Evolutionary conservation across 441 rosid species (phyloP).

Genomic region (Mallotus repandus): DNA sequence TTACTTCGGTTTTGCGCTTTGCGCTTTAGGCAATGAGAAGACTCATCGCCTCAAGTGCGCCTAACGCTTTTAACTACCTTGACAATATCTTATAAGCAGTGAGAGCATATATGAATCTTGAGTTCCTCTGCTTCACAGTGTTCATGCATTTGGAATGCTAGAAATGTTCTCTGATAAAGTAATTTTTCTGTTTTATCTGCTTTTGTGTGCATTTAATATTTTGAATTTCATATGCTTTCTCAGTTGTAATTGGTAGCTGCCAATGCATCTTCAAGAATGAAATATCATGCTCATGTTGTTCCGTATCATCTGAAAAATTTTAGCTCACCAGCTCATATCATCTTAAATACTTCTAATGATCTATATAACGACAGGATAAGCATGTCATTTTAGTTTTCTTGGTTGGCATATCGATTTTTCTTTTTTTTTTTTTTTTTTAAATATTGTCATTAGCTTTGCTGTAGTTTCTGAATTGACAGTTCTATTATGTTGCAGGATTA

Average conservation of each 20-base stretch:
- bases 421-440: not conserved
- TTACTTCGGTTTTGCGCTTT: too few relatives aligned
- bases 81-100: not conserved
- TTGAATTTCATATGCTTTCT: not conserved
- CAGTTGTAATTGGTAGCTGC: not conserved
- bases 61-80: too few relatives aligned
- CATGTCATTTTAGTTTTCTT: not conserved
- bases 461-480: slow-evolving; percentile 2
- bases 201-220: not conserved
- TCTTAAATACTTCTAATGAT: not conserved
- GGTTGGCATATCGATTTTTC: not conserved
- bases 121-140: not conserved
- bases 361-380: not conserved
- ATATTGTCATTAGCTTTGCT: not conserved
- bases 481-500: slow-evolving; percentile 45
- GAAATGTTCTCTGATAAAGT: not conserved
- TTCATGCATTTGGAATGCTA: not conserved
- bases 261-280: not conserved
- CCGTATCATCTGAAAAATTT: slow-evolving; percentile 7
- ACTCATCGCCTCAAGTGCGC: too few relatives aligned
- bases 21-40: too few relatives aligned
- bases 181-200: not conserved
- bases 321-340: not conserved
- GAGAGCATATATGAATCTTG: not conserved
- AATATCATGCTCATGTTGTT: not conserved